Percentiles rank a stretch among this genome's conserved stretches.
phyloP scores from a whole-genome alignment of 768 basidiomycete species.

The Glaciozyma antarctica region DNA sequence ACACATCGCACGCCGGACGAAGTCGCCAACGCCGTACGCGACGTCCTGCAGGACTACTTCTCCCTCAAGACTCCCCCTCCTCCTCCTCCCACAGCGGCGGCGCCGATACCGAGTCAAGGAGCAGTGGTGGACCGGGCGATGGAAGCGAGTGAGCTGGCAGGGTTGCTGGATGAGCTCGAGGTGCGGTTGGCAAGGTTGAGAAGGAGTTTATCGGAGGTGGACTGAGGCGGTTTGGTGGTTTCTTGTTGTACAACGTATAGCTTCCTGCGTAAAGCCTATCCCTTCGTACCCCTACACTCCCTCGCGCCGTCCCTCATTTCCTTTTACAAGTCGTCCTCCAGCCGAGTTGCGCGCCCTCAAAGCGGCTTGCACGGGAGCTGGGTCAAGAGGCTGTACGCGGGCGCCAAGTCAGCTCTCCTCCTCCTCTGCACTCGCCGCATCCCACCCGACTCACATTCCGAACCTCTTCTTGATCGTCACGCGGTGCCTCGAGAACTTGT shows the following conservation, averaged over 20 bases:
- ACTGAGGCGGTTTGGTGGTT: too few species aligned
- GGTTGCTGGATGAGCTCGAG: conserved; percentile 53
- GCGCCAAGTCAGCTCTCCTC: background rate
- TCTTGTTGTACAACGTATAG: background rate
- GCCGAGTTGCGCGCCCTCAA: background rate
- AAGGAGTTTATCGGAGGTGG: background rate
- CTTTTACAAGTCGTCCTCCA: background rate
- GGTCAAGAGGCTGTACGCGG: conserved; percentile 3
- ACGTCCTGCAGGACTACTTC: conserved; percentile 34
- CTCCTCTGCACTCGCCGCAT: background rate
- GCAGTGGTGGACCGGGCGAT: conserved; percentile 46
- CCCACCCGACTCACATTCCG: background rate
- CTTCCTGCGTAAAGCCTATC: background rate
- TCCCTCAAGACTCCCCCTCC: background rate
- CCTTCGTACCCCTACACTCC: background rate
- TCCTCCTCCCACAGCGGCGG: background rate
- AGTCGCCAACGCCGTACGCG: conserved; percentile 33
- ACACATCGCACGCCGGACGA: conserved; percentile 7
- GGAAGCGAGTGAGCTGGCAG: conserved; percentile 45
- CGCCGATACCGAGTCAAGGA: conserved; percentile 35
- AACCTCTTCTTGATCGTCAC: conserved; percentile 91
- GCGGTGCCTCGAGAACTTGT: conserved; percentile 96
- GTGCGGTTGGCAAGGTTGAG: conserved; percentile 40
- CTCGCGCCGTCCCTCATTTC: background rate
- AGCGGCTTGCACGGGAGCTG: conserved; percentile 5